Base-by-base conservation (phyloP, 495 filamentous ascomycete species). In the Immersiella caudata region DNA sequence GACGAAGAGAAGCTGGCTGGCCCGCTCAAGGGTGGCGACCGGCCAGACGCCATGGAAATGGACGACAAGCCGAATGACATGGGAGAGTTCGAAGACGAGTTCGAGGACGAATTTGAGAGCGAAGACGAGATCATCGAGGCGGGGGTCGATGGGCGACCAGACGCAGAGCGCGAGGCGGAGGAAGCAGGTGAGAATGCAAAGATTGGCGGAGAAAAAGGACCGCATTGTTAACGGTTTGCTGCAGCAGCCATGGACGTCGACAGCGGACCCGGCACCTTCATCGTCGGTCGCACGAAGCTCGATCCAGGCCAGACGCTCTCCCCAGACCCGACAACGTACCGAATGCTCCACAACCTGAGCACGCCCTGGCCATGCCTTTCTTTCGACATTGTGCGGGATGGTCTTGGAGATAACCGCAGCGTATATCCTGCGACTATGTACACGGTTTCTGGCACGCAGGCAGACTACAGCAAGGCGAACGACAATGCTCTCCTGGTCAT, bases 331-430 rank as follows among this genome's bases (percentile, higher is more conserved):
- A 93, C 90, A 7, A 93, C 95, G 1, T 99, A 99, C 80, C 88
- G 97, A 72, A 95, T 99, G 93, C 88, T 98, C 35, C 95, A 99
- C 81, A 91, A 88, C 54, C 83, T 98, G 54, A 94, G 89, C 77
- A 90, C 93, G 18, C 91, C 92, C 0, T 99, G 95, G 95, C 95
- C 95, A 6, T 99, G 95, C 71, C 86, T 99, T 9, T 97, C 94
- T 12, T 96, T 97, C 77, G 94, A 97, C 73, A 92, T 98, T 69
- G 79, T 99, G 29, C 89, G 83, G 74, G 95, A 99, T 79, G 80
- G 83, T n/a, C 82, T 99, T 22, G 95, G 95, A 40, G 91, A 96
- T 73, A 90, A 93, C 77, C 88, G 95, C 67, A 94, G 90, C 73
- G 89, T 88, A 1, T 99, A 93, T 79, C 95, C 95, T 62, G 92